These are phyloP conservation scores for Acanthamoeba castellanii DNA, from an alignment of 208 protist species.

Conservation along the genomic window DNA sequence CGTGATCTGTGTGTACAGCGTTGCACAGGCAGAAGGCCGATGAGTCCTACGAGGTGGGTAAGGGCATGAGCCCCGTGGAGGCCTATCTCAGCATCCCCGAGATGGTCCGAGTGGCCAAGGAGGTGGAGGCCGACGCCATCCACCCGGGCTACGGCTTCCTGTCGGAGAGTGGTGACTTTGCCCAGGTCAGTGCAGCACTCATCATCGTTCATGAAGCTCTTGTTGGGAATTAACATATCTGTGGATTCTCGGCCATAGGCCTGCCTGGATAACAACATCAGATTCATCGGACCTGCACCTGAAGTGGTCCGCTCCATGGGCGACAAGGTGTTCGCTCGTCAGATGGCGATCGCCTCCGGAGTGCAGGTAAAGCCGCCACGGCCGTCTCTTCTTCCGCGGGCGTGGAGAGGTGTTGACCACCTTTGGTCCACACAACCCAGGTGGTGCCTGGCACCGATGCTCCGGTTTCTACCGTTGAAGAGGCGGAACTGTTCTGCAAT, in stretches of 20 bases:
- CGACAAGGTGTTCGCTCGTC: slow-evolving; percentile 83
- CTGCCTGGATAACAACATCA: slow-evolving; percentile 79
- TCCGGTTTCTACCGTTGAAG: slow-evolving; percentile 68
- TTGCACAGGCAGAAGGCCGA: slow-evolving; percentile 86
- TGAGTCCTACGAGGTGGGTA: slow-evolving; percentile 85
- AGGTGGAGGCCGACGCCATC: slow-evolving; percentile 87
- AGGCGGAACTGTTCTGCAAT: slow-evolving; percentile 90
- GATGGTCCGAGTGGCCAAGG: slow-evolving; percentile 86
- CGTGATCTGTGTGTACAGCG: neutral
- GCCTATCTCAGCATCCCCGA: slow-evolving; percentile 88
- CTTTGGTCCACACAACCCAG: neutral
- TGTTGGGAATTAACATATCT: neutral
- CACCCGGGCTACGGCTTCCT: slow-evolving; percentile 87
- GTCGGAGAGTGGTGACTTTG: slow-evolving; percentile 82
- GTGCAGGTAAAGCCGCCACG: neutral
- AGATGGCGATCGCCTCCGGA: slow-evolving; percentile 77
- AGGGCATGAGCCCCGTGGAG: slow-evolving; percentile 85
- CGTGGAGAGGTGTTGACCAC: neutral
- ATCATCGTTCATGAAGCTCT: neutral
- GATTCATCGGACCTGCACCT: slow-evolving; percentile 79
- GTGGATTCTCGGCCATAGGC: neutral
- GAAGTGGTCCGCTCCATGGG: slow-evolving; percentile 80
- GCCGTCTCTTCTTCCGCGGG: neutral
- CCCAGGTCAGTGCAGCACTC: slow-evolving; percentile 68
- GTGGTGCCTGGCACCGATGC: slow-evolving; percentile 84